These are phyloP conservation scores for Chenopodium suecicum DNA, from an alignment of 148 eudicot genomes.

Conservation along the genomic window DNA sequence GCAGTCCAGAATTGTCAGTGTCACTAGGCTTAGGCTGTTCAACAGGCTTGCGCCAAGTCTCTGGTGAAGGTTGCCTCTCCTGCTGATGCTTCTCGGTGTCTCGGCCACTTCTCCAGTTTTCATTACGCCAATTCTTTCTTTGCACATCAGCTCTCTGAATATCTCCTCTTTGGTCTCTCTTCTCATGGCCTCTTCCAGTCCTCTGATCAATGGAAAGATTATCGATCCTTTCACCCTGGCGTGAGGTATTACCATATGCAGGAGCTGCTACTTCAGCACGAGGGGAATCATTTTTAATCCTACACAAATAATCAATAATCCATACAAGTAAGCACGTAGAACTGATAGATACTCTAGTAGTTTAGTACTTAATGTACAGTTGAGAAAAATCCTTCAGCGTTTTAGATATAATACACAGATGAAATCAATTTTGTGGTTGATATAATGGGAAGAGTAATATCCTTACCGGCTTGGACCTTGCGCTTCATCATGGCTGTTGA, in stretches of 20 bases:
- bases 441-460: not conserved
- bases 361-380: not conserved
- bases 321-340: not conserved
- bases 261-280: slow-evolving; percentile 35
- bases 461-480: slow-evolving; percentile 54
- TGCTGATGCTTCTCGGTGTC: slow-evolving; percentile 57
- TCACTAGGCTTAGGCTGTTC: slow-evolving; percentile 44
- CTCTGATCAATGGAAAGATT: slow-evolving; percentile 43
- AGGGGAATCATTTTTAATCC: slow-evolving; percentile 46
- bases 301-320: slow-evolving; percentile 28
- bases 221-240: slow-evolving; percentile 44
- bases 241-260: slow-evolving; percentile 34
- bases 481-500: slow-evolving; percentile 35
- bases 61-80: slow-evolving; percentile 85
- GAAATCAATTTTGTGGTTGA: not conserved
- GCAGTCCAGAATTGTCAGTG: slow-evolving; percentile 41
- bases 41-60: slow-evolving; percentile 92
- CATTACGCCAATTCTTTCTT: slow-evolving; percentile 68
- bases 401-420: not conserved
- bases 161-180: slow-evolving; percentile 50
- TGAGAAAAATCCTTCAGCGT: not conserved
- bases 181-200: slow-evolving; percentile 42
- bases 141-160: slow-evolving; percentile 51
- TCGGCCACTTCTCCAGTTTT: slow-evolving; percentile 52
- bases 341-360: not conserved